A percentile compares a stretch with the other conserved stretches of the same genome.
Conservation (phyloP, 139 green algal genomes). For the Ostreobium quekettii region DNA sequence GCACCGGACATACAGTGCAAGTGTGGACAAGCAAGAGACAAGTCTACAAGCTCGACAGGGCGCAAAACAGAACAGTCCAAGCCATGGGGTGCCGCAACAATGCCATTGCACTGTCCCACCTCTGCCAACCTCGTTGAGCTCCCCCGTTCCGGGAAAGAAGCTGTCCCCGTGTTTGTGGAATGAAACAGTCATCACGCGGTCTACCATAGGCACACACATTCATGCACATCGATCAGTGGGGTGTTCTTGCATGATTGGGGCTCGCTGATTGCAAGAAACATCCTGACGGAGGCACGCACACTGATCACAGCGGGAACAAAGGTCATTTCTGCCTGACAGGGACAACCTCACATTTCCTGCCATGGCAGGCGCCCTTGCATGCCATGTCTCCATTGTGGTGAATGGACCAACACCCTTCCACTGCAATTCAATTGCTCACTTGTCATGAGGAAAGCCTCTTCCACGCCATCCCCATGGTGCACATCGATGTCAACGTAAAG, state of each 20-base stretch:
- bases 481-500: conserved; percentile 90
- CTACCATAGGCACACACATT: too few relatives aligned
- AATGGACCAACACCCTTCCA: conserved; percentile 37
- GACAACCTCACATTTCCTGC: not conserved
- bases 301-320: too few relatives aligned
- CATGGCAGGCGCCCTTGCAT: not conserved
- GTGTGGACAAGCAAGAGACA: not conserved
- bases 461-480: conserved; percentile 96
- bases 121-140: conserved; percentile 52
- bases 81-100: not conserved
- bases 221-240: too few relatives aligned
- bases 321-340: conserved; percentile 22
- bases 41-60: not conserved
- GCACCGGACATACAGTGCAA: not conserved
- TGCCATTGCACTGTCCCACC: conserved; percentile 24
- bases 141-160: conserved; percentile 79
- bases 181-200: conserved; percentile 72
- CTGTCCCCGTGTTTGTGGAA: conserved; percentile 79
- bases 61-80: not conserved
- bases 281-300: too few relatives aligned
- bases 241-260: too few relatives aligned
- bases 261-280: too few relatives aligned
- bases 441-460: conserved; percentile 89
- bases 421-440: conserved; percentile 1
- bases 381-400: conserved; percentile 54